Base-by-base conservation (phyloP, 73 alveolate species). In the Stentor coeruleus region DNA sequence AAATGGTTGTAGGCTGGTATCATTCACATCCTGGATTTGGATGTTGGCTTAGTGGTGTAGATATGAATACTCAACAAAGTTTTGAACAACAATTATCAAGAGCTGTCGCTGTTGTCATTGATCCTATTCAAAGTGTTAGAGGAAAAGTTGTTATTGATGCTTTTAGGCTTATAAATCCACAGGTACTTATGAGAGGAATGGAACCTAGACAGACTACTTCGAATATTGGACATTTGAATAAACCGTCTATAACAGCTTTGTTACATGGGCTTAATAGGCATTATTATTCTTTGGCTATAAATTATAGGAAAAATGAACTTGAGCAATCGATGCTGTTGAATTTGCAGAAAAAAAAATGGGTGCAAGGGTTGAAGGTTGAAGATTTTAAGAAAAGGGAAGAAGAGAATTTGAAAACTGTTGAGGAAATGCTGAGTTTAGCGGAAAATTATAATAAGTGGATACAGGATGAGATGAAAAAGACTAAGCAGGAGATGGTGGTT, bases 1-100 rank as follows among this genome's bases (percentile, higher is more conserved):
- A 98, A 82, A 97, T 96, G 89, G 98, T 97, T 60, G 99, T 98
- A 55, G 99, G 99, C 14, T 98, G 99, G 99, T 98, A 98, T 82
- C 99, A 98, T 91, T 96, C 99, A 80, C 99, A 98, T 91, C 99
- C 99, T 20, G 99, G 99, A 42, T 98, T 96, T 84, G 99, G 99
- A 20, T 96, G 99, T 82, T 98, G 99, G 99, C 87, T 98, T 73
- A 95, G 99, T 55, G 3, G 66, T 3, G 55, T 75, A 83, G 99
- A 96, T 89, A 94, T 96, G 59, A 97, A 91, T 84, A 97, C 99
- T 35, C 98, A 98, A 88, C 93, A 95, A 90, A 90, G 98, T 35
- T 96, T 95, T 81, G 99, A 98, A 87, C 98, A 95, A 98, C 94
- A 95, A 77, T 95, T 94, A 75, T 97, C 99, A 55, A 92, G 99